Evolutionary conservation across 768 basidiomycete species (phyloP).

Genomic region (Boletellus ananiceps): DNA sequence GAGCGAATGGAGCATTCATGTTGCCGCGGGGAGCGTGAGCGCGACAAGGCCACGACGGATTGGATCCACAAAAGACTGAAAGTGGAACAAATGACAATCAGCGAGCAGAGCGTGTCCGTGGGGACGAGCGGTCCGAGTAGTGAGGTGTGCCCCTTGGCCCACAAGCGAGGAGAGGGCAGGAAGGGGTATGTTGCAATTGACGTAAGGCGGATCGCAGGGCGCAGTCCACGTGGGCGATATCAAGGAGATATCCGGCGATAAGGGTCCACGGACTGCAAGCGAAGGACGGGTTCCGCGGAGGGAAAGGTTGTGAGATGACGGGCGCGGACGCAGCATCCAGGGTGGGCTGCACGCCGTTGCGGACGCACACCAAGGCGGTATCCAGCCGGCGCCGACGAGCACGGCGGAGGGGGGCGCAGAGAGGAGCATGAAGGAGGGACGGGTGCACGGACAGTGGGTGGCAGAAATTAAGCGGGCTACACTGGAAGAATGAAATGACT

Average conservation of each 20-base stretch:
- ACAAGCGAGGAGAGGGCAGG: slow-evolving; percentile 31
- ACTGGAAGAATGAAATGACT: slow-evolving; percentile 25
- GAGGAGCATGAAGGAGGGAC: slow-evolving; percentile 10
- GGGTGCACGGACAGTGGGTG: slow-evolving; percentile 26
- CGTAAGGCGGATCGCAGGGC: slow-evolving; percentile 25
- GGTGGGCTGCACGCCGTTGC: slow-evolving; percentile 2
- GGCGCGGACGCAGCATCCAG: background rate
- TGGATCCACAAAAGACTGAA: slow-evolving; percentile 12
- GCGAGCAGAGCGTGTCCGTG: slow-evolving; percentile 26
- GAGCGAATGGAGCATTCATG: slow-evolving; percentile 16
- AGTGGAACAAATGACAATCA: slow-evolving; percentile 13
- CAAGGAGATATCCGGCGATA: slow-evolving; percentile 28
- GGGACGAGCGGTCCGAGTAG: slow-evolving; percentile 17
- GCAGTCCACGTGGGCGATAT: slow-evolving; percentile 22
- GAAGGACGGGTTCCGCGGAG: background rate
- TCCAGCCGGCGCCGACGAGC: slow-evolving; percentile 15
- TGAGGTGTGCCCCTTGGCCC: slow-evolving; percentile 23
- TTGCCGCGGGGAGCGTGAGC: slow-evolving; percentile 7
- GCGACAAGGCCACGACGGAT: slow-evolving; percentile 7
- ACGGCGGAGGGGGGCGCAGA: slow-evolving; percentile 14
- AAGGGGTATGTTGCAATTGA: slow-evolving; percentile 26
- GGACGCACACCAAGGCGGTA: slow-evolving; percentile 1
- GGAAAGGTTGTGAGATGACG: background rate
- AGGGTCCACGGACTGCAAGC: slow-evolving; percentile 21
- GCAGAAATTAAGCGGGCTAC: slow-evolving; percentile 26